Conservation (phyloP, 257 asterid species). For the Nicotiana undulata region DNA sequence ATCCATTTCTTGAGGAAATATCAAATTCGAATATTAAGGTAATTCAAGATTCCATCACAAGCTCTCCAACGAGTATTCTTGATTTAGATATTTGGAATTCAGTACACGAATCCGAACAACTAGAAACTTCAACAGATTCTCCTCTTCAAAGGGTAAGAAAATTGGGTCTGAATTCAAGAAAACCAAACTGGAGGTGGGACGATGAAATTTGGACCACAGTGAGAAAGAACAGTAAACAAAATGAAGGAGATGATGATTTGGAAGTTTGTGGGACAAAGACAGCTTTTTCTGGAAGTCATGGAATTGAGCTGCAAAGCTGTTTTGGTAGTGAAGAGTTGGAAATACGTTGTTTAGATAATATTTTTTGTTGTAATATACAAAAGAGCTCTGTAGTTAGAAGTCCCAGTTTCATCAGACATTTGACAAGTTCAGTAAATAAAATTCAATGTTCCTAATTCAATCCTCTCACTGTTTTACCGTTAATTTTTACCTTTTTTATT, state of each 20-base stretch:
- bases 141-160: slow-evolving; percentile 22
- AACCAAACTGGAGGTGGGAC: slow-evolving; percentile 29
- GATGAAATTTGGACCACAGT: slow-evolving; percentile 43
- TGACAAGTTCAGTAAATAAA: not conserved
- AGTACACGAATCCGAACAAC: slow-evolving; percentile 29
- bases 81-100: slow-evolving; percentile 71
- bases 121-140: not conserved
- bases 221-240: slow-evolving; percentile 12
- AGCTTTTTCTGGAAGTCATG: not conserved
- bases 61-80: slow-evolving; percentile 72
- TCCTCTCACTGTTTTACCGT: not conserved
- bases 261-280: not conserved
- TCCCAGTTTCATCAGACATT: slow-evolving; percentile 12
- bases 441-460: not conserved
- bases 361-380: not conserved
- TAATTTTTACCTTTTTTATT: not conserved
- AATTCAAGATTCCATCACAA: slow-evolving; percentile 1
- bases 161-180: slow-evolving; percentile 20
- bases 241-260: not conserved
- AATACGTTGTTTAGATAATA: not conserved
- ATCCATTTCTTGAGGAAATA: slow-evolving; percentile 42
- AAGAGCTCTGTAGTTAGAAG: slow-evolving; percentile 9
- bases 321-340: slow-evolving; percentile 4
- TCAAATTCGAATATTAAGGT: not conserved
- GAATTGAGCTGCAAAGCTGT: not conserved